A percentile compares a stretch with the other conserved stretches of the same genome.
phyloP scores from a whole-genome alignment of 2,329 filamentous ascomycete genomes.

The Penicillium decumbens region DNA sequence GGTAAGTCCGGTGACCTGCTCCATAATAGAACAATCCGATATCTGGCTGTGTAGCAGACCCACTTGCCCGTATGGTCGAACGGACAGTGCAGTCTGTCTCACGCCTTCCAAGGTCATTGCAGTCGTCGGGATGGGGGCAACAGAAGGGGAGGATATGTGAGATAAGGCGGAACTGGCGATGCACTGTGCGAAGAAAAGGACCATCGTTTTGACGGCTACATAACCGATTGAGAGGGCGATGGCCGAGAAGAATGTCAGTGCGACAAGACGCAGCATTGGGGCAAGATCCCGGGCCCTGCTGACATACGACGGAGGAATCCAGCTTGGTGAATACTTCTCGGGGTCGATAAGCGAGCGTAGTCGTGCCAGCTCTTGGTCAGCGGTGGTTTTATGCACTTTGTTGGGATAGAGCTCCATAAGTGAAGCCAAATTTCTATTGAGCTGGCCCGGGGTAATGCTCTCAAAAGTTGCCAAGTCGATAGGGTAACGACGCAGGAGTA shows the following conservation, averaged over 20 bases:
- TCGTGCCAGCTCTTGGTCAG: slow-evolving; percentile 10
- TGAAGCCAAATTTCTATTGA: slow-evolving; percentile 47
- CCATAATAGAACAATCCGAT: slow-evolving; percentile 20
- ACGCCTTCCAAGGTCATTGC: slow-evolving; percentile 16
- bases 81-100: slow-evolving; percentile 25
- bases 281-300: slow-evolving; percentile 21
- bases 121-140: slow-evolving; percentile 19
- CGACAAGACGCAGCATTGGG: slow-evolving; percentile 27
- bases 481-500: slow-evolving; percentile 38
- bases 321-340: slow-evolving; percentile 26
- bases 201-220: slow-evolving; percentile 24
- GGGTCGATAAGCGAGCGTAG: slow-evolving; percentile 16
- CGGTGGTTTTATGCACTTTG: slow-evolving; percentile 19
- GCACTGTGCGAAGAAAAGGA: slow-evolving; percentile 24
- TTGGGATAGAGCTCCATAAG: slow-evolving; percentile 33
- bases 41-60: slow-evolving; percentile 14
- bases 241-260: slow-evolving; percentile 26
- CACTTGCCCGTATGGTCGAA: slow-evolving; percentile 19
- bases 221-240: slow-evolving; percentile 32
- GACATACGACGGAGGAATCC: slow-evolving; percentile 22
- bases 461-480: slow-evolving; percentile 47
- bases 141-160: slow-evolving; percentile 14
- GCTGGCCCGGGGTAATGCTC: slow-evolving; percentile 44
- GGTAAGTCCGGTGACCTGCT: slow-evolving; percentile 24
- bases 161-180: slow-evolving; percentile 24